These are phyloP conservation scores for Pseudogymnoascus sp. DNA, from an alignment of 2,329 filamentous ascomycete species.

Conservation along the genomic window DNA sequence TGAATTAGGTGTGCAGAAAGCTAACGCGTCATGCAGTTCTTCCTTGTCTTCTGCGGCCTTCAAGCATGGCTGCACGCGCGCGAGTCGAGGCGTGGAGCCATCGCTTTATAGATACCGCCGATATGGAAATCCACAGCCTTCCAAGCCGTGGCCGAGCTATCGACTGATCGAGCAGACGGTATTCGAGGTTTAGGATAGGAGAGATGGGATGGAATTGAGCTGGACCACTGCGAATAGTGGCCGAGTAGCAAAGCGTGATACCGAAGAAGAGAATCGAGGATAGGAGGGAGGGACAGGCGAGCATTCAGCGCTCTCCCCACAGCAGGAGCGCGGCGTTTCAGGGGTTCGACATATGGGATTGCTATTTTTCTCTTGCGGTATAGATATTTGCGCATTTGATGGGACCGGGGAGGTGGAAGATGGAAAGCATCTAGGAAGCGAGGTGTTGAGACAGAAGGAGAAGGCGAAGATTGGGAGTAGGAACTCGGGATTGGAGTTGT, in stretches of 20 bases:
- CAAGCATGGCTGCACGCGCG: constrained; percentile 83
- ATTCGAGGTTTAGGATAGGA: not conserved
- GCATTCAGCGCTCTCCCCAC: constrained; percentile 2
- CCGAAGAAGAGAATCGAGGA: constrained; percentile 7
- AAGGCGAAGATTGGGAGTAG: not conserved
- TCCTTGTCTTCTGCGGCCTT: constrained; percentile 85
- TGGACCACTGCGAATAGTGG: not conserved
- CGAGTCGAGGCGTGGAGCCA: constrained; percentile 76
- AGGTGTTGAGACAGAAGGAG: not conserved
- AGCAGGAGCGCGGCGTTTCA: not conserved
- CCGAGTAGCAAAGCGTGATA: not conserved
- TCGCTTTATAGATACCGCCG: constrained; percentile 54
- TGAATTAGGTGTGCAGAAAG: not conserved
- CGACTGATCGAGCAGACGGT: not conserved
- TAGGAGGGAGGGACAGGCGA: not conserved
- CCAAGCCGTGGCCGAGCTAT: not conserved
- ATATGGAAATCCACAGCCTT: not conserved
- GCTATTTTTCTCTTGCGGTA: not conserved
- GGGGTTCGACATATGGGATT: constrained; percentile 6
- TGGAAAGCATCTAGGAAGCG: not conserved
- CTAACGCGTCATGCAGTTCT: constrained; percentile 50
- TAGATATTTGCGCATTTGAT: constrained; percentile 9
- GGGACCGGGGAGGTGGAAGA: not conserved
- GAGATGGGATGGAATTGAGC: not conserved
- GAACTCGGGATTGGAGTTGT: not conserved